Conservation (phyloP, 768 basidiomycete species). For the Collybiopsis confluens region DNA sequence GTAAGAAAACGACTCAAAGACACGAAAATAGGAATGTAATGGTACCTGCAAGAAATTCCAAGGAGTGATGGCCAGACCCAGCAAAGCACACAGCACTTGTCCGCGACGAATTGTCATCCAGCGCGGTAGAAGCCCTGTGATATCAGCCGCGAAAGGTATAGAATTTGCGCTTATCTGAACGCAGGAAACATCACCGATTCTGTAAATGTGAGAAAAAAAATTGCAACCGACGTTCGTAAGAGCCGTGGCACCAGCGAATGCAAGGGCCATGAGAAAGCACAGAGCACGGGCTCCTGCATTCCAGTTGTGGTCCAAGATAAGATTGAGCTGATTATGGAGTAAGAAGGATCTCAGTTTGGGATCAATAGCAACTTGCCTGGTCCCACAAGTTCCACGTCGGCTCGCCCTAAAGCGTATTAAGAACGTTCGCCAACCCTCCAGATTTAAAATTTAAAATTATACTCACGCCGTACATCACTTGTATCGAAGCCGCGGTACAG, state of each 20-base stretch:
- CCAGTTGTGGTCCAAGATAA: constrained; percentile 18
- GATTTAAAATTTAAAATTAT: constrained; percentile 2
- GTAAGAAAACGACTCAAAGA: too few relatives aligned
- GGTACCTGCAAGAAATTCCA: constrained; percentile 16
- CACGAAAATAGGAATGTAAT: too few relatives aligned
- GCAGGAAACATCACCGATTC: neutral
- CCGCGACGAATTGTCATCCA: constrained; percentile 20
- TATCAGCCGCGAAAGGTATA: constrained; percentile 18
- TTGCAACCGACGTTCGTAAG: constrained; percentile 8
- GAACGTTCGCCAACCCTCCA: neutral
- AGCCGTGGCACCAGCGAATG: constrained; percentile 15
- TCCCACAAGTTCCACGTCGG: constrained; percentile 11
- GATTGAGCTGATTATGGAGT: constrained; percentile 6
- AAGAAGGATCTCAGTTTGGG: neutral
- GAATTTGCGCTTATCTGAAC: constrained; percentile 1
- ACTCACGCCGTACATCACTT: constrained; percentile 13
- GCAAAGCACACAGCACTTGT: constrained; percentile 16
- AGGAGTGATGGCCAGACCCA: constrained; percentile 19
- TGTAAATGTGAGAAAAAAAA: neutral
- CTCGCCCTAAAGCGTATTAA: neutral
- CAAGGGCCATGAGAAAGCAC: constrained; percentile 16
- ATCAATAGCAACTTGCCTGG: neutral
- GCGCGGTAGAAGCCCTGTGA: constrained; percentile 17
- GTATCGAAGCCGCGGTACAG: constrained; percentile 14
- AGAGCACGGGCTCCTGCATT: constrained; percentile 15